These are phyloP conservation scores for Saccharomyces pastorianus DNA, from an alignment of 1,139 yeast species.

Conservation along the genomic window DNA sequence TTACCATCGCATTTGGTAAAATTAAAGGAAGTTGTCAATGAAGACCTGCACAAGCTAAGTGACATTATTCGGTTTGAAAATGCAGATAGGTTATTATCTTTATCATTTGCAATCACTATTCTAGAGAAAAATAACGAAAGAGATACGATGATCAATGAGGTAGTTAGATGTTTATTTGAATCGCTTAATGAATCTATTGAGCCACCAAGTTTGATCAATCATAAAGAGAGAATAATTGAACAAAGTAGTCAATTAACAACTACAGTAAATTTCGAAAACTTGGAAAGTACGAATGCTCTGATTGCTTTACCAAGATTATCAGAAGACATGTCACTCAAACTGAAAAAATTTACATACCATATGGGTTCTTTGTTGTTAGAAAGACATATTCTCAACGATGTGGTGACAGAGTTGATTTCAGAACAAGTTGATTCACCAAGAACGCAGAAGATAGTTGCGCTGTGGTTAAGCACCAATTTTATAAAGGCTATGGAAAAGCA, in stretches of 20 bases:
- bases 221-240: not conserved
- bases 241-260: not conserved
- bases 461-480: slow-evolving; percentile 4
- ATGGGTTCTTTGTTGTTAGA: not conserved
- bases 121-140: not conserved
- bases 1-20: slow-evolving; percentile 4
- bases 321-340: not conserved
- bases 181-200: not conserved
- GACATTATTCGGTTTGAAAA: slow-evolving; percentile 14
- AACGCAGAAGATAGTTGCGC: not conserved
- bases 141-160: not conserved
- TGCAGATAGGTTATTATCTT: slow-evolving; percentile 7
- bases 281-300: not conserved
- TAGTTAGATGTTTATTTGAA: not conserved
- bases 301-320: not conserved
- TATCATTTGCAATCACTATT: slow-evolving; percentile 8
- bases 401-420: not conserved
- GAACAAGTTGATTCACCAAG: not conserved
- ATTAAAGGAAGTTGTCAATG: slow-evolving; percentile 5
- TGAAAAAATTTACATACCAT: not conserved
- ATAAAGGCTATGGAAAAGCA: slow-evolving; percentile 10
- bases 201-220: not conserved
- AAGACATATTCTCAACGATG: not conserved
- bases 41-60: slow-evolving; percentile 4
- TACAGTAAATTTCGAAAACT: not conserved